Evolutionary conservation across 345 rosid species (phyloP), one percentile per base, ranked within the genome.

Genomic region (Theobroma cacao): DNA sequence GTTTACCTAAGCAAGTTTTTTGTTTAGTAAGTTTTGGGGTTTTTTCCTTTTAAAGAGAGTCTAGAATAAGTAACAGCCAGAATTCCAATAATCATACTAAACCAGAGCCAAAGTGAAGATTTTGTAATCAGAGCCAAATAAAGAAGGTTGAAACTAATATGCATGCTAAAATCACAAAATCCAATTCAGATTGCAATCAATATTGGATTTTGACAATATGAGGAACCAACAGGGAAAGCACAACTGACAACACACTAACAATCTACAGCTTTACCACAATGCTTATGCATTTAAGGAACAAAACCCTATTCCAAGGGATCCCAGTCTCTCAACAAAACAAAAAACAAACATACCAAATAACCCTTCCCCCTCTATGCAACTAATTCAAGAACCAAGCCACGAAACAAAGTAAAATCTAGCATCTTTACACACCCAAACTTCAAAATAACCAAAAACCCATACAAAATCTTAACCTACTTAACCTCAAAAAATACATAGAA

Each of bases 301-400:
- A 63, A 34, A 8, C 67, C 8, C 61, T 63, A 30, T 60, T 30
- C 31, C 40, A 34, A 36, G 24, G 22, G 9, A 22, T 22, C 59
- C 33, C 59, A 62, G 26, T 30, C 24, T 11, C 28, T 63, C 33
- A 62, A 63, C 22, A 75, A 45, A 20, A 63, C 14, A 4, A n/a
- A 30, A 48, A 40, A 33, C 18, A 40, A 66, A 52, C 6, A 18
- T 52, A 52, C 1, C 24, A 18, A 26, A 45, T 68, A n/a, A 43
- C 36, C 58, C 38, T 15, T 68, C 45, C 22, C 38, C 53, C 72
- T 68, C 26, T 13, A 41, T 26, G 59, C 75, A 48, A 9, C 59
- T 48, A 50, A 70, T 70, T 70, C 48, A 75, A 62, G 5, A 34
- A 62, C 43, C 10, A 72, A 72, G 47, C 22, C 61, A 61, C n/a